Percentiles rank a stretch among this genome's conserved stretches.
phyloP scores from a whole-genome alignment of 2,329 filamentous ascomycete genomes.

The Colletotrichum magnum region DNA sequence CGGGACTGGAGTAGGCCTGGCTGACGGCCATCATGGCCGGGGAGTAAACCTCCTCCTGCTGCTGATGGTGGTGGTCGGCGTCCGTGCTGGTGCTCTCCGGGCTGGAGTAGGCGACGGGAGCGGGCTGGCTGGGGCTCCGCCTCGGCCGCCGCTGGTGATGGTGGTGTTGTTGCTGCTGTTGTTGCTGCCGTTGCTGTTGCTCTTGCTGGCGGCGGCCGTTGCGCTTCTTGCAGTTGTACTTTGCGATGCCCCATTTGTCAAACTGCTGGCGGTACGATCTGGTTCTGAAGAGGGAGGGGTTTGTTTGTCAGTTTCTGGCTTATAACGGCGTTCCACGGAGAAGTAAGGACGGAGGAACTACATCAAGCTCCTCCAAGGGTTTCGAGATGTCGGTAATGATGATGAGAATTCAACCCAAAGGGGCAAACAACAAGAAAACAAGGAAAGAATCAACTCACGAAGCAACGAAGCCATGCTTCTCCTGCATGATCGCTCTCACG shows the following conservation, averaged over 20 bases:
- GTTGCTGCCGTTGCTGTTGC: background rate
- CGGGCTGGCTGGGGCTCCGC: background rate
- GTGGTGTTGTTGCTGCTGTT: constrained; percentile 36
- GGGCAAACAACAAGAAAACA: too few species aligned
- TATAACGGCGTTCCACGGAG: too few species aligned
- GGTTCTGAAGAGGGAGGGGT: constrained; percentile 46
- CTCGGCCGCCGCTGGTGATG: constrained; percentile 38
- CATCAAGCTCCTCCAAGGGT: too few species aligned
- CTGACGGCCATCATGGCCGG: background rate
- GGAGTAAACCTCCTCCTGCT: background rate
- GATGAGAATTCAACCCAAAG: background rate
- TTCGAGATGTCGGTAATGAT: background rate
- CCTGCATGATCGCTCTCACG: constrained; percentile 57
- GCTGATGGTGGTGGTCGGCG: constrained; percentile 1
- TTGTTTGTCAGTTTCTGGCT: background rate
- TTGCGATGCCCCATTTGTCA: constrained; percentile 60
- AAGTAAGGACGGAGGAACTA: too few species aligned
- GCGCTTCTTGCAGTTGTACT: constrained; percentile 61
- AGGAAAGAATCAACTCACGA: constrained; percentile 51
- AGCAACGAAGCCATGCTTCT: constrained; percentile 57
- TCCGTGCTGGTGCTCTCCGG: constrained; percentile 17
- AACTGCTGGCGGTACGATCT: constrained; percentile 66
- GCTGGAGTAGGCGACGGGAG: constrained; percentile 1
- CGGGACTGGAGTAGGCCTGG: background rate
- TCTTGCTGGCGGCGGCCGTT: constrained; percentile 45